Percentiles rank a stretch among this genome's conserved stretches.
Evolutionary conservation across 1,139 yeast genomes (phyloP).

Genomic region (Fermentozyma sake): DNA sequence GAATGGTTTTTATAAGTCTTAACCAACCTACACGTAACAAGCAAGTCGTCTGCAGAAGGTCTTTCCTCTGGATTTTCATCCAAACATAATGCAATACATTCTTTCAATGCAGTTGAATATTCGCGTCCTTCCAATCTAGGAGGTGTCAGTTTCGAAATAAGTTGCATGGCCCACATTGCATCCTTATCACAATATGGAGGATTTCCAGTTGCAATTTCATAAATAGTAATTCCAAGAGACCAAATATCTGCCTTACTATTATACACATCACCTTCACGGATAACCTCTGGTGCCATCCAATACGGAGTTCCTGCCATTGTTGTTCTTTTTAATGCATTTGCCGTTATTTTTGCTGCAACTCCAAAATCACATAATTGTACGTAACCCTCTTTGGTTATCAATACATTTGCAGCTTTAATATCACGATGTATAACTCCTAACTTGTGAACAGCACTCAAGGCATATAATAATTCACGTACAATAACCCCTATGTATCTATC

Average conservation of each 20-base stretch:
- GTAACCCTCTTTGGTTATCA: slow-evolving; percentile 83
- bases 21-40: slow-evolving; percentile 71
- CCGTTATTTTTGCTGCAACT: slow-evolving; percentile 84
- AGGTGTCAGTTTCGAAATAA: slow-evolving; percentile 89
- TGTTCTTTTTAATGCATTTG: slow-evolving; percentile 68
- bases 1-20: slow-evolving; percentile 57
- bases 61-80: slow-evolving; percentile 93
- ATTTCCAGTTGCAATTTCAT: slow-evolving; percentile 93
- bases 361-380: slow-evolving; percentile 97
- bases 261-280: slow-evolving; percentile 85
- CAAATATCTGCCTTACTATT: slow-evolving; percentile 87
- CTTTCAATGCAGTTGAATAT: slow-evolving; percentile 72
- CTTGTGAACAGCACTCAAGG: slow-evolving; percentile 76
- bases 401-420: slow-evolving; percentile 90
- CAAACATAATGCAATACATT: slow-evolving; percentile 83
- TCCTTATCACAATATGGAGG: slow-evolving; percentile 98
- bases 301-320: slow-evolving; percentile 98
- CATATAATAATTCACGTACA: slow-evolving; percentile 73
- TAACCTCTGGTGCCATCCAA: slow-evolving; percentile 99
- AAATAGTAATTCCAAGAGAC: slow-evolving; percentile 91
- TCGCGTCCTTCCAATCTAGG: slow-evolving; percentile 91
- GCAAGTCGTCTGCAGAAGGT: slow-evolving; percentile 79
- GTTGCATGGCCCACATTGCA: slow-evolving; percentile 90
- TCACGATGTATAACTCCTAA: slow-evolving; percentile 94
- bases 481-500: slow-evolving; percentile 80